Conservation (phyloP, 108 stramenopile genomes). For the Cylindrotheca fusiformis region DNA sequence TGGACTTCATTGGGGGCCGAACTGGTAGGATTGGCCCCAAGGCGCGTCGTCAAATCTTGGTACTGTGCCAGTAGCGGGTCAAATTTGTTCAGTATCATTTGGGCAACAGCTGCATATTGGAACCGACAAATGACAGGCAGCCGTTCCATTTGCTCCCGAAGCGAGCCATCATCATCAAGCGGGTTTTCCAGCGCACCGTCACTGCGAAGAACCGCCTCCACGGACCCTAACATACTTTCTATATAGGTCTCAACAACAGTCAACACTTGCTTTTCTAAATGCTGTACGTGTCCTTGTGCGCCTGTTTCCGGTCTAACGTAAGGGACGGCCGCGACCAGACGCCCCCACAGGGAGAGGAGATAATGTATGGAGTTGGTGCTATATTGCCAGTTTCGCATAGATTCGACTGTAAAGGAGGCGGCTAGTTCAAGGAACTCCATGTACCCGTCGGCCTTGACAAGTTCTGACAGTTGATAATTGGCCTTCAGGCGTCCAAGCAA, state of each 20-base stretch:
- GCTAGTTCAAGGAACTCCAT: constrained; percentile 93
- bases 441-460: constrained; percentile 92
- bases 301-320: constrained; percentile 93
- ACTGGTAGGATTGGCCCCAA: constrained; percentile 59
- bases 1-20: constrained; percentile 70
- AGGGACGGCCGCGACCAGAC: constrained; percentile 96
- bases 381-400: constrained; percentile 95
- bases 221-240: constrained; percentile 92
- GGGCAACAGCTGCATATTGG: constrained; percentile 83
- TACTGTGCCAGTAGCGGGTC: constrained; percentile 88
- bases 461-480: constrained; percentile 95
- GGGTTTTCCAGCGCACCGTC: constrained; percentile 92
- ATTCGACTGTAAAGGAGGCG: constrained; percentile 89
- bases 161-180: constrained; percentile 91
- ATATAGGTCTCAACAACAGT: constrained; percentile 90
- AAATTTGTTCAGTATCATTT: constrained; percentile 81
- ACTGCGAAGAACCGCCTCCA: constrained; percentile 81
- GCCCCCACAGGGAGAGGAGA: constrained; percentile 93
- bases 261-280: constrained; percentile 88
- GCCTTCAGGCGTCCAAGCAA: constrained; percentile 95
- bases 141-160: constrained; percentile 94
- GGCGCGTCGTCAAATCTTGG: constrained; percentile 62
- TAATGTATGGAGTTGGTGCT: constrained; percentile 96
- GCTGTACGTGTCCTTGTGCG: constrained; percentile 82
- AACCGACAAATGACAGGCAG: constrained; percentile 93